phyloP scores from a whole-genome alignment of 2,329 filamentous ascomycete species.

The Moelleriella libera region DNA sequence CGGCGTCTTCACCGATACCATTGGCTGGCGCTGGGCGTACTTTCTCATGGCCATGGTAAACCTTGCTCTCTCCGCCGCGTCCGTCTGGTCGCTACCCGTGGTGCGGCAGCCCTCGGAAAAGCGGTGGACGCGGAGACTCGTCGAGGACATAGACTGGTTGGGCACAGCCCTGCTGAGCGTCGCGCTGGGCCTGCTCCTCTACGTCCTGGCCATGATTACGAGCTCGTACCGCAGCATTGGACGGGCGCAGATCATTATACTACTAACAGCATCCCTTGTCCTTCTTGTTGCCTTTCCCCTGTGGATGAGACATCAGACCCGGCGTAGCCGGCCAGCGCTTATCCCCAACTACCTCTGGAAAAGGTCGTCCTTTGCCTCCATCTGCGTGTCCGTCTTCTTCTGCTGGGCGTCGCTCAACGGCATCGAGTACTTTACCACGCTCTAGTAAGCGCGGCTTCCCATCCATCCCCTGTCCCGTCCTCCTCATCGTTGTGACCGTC shows the following conservation, averaged over 20 bases:
- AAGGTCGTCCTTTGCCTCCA: conserved; percentile 36
- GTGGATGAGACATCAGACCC: conserved; percentile 39
- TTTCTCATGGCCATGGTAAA: conserved; percentile 23
- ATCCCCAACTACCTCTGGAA: conserved; percentile 48
- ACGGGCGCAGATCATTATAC: conserved; percentile 24
- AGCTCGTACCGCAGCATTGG: conserved; percentile 22
- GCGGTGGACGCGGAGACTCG: conserved; percentile 12
- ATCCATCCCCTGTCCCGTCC: background rate
- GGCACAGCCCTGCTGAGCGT: conserved; percentile 29
- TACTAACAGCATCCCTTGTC: conserved; percentile 27
- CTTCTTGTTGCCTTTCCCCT: conserved; percentile 34
- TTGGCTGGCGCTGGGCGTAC: conserved; percentile 33
- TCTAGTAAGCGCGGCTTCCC: conserved; percentile 24
- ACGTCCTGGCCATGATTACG: conserved; percentile 32
- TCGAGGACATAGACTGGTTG: conserved; percentile 36
- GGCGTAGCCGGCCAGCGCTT: conserved; percentile 31
- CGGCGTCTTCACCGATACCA: conserved; percentile 30
- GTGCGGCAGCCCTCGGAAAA: conserved; percentile 10
- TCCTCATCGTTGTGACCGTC: too few species aligned
- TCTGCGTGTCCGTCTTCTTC: conserved; percentile 36
- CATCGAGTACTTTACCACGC: conserved; percentile 31
- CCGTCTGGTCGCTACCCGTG: conserved; percentile 21
- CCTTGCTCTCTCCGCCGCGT: conserved; percentile 17
- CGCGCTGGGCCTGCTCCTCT: conserved; percentile 33
- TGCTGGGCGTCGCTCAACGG: conserved; percentile 30